phyloP scores from a whole-genome alignment of 2,329 filamentous ascomycete species.

The Aureobasidium lini region DNA sequence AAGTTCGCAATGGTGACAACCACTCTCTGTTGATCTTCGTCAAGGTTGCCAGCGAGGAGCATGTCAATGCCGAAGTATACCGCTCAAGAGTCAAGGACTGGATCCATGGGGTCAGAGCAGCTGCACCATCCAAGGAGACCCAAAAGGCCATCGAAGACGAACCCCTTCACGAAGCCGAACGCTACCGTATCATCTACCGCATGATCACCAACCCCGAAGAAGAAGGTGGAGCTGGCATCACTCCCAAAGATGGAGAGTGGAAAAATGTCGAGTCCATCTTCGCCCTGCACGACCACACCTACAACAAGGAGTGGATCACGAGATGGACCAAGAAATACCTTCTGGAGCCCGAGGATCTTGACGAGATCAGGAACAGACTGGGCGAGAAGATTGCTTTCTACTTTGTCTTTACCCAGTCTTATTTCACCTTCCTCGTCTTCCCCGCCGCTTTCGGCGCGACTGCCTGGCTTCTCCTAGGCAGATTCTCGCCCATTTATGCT shows the following conservation, averaged over 20 bases:
- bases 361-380: constrained; percentile 44
- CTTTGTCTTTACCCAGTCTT: constrained; percentile 87
- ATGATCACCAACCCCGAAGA: constrained; percentile 48
- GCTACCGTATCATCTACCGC: constrained; percentile 78
- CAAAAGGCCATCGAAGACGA: constrained; percentile 60
- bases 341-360: constrained; percentile 40
- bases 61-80: constrained; percentile 74
- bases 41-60: constrained; percentile 65
- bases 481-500: constrained; percentile 77
- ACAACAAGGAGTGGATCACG: constrained; percentile 48
- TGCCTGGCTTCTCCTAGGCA: constrained; percentile 74
- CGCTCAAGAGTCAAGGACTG: constrained; percentile 85
- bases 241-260: constrained; percentile 44
- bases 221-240: constrained; percentile 45
- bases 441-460: constrained; percentile 70
- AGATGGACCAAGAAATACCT: constrained; percentile 43
- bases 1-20: constrained; percentile 74
- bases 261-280: constrained; percentile 44
- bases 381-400: constrained; percentile 74
- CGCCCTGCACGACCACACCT: constrained; percentile 42
- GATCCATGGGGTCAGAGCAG: constrained; percentile 77
- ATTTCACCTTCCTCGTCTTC: constrained; percentile 78
- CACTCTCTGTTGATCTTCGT: constrained; percentile 75
- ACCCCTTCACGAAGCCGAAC: constrained; percentile 79
- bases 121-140: constrained; percentile 67